Base-by-base conservation (phyloP, 2,329 filamentous ascomycete genomes). In the Moelleriella libera region DNA sequence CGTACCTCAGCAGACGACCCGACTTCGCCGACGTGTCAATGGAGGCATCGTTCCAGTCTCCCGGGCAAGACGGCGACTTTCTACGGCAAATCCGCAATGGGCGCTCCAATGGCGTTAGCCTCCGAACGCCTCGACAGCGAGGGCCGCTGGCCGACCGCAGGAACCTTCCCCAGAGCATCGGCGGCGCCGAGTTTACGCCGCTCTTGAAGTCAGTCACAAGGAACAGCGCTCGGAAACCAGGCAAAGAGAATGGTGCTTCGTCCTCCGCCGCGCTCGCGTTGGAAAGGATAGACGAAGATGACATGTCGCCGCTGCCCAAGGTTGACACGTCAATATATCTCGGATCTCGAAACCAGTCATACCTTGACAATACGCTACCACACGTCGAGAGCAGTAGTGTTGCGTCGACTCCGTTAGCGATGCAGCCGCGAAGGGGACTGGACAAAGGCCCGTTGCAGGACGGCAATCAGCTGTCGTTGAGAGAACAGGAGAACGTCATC, bases 401-500 rank as follows among this genome's bases (percentile, higher is more conserved):
- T 41, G 80, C 85, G 53, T 88, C 86, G 51, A 96, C 92, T 5
- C 92, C 92, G 1, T 69, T 94, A 57, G 80, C 81, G 2, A 72
- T 82, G 49, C 68, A 87, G 34, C 76, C 82, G 5, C 76, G 82
- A 49, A 75, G 76, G 51, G 73, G 73, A 46, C 77, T 74, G 43
- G 75, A 74, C 47, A 81, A 80, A 47, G 83, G 80, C 1, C 77
- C 86, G 5, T 66, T 94, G 39, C 83, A 89, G 51, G 84, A 92
- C 56, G 88, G 88, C 21, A 95, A 96, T 57, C 83, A 94, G 60
- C 75, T 96, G 55, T 95, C 92, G 1, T 67, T 98, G 49, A 82
- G 88, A 51, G 92, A 98, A 61, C 92, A 98, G 64, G 92, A 97
- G 65, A 88, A 88, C 55, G 85, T 92, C 54, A 90, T 98, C 56